Evolutionary conservation across 208 protist species (phyloP), one percentile per base, ranked within the genome.

Genomic region (Leishmania gerbilli): DNA sequence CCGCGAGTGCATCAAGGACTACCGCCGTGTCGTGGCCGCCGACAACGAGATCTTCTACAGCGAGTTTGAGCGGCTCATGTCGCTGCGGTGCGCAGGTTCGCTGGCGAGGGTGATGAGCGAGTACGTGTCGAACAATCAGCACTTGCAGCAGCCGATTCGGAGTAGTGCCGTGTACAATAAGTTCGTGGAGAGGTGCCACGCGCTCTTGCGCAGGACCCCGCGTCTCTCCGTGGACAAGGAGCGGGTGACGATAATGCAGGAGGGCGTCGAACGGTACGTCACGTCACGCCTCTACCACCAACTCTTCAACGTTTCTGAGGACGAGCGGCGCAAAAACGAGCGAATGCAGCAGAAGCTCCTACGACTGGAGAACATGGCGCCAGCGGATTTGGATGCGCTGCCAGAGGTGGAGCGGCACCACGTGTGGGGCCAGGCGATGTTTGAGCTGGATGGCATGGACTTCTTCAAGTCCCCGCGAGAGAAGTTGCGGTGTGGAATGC

Each of bases 401-500:
- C 72, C 79, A 31, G 88, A 89, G 58, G 89, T 97, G 58, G 91
- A 96, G 80, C 37, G 71, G n/a, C 88, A 95, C 74, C 81, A 90
- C 65, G 80, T 92, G n/a, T 97, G 94, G 92, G 86, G 85, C 4
- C 89, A 92, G 79, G 91, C 91, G 34, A 95, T 97, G 91, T 91
- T 94, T 60, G 94, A 95, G 71, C 75, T 96, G 34, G 91, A 97
- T 55, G 94, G 83, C n/a, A 97, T 97, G 92, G 91, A 95, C 76
- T 91, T 94, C 76, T 97, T 97, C 79, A 90, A 91, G 58, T 92
- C 94, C 2, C 94, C 94, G 11, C 82, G 90, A 31, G 91, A 96
- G 42, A 97, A 97, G 77, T 83, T 97, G 37, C 85, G 87, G 13
- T 95, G 94, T 67, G 84, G 83, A 1, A 89, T 97, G 85, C 90